These are phyloP conservation scores for Cutaneotrichosporon sp. DNA, from an alignment of 1,284 basidiomycete species.

Conservation along the genomic window DNA sequence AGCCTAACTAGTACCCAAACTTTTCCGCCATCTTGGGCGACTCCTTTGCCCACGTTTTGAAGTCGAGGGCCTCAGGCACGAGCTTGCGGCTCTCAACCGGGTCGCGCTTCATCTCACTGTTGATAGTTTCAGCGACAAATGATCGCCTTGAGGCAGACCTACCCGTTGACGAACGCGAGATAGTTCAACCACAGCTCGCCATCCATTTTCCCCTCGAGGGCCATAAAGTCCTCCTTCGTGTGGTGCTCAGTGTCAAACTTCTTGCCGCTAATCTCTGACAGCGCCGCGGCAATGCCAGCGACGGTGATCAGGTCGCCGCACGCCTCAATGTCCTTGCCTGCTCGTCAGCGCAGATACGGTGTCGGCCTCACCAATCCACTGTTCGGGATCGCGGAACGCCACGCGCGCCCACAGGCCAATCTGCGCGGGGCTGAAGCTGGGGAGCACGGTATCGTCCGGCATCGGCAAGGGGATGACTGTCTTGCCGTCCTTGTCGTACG, in stretches of 20 bases:
- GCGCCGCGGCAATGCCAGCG: slow-evolving; percentile 3
- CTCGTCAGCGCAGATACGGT: not conserved
- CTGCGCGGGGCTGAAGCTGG: slow-evolving; percentile 26
- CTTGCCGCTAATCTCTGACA: slow-evolving; percentile 9
- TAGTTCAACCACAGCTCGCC: slow-evolving; percentile 21
- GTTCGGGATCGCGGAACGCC: slow-evolving; percentile 26
- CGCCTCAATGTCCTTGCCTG: slow-evolving; percentile 18
- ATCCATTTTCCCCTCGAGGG: slow-evolving; percentile 3
- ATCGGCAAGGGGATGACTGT: slow-evolving; percentile 16
- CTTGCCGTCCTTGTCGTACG: slow-evolving; percentile 10
- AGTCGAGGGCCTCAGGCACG: slow-evolving; percentile 11
- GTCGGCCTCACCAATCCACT: slow-evolving; percentile 30
- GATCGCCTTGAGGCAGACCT: too few species aligned
- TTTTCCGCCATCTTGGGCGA: not conserved
- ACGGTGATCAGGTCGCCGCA: slow-evolving; percentile 11
- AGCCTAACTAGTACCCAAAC: not conserved
- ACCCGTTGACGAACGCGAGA: slow-evolving; percentile 13
- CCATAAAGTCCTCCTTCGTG: slow-evolving; percentile 9
- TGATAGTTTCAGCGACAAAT: not conserved
- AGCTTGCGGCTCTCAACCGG: slow-evolving; percentile 1
- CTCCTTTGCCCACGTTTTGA: slow-evolving; percentile 1
- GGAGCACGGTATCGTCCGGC: slow-evolving; percentile 27
- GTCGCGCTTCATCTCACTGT: slow-evolving; percentile 11
- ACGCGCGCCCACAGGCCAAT: slow-evolving; percentile 31
- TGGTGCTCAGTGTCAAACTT: slow-evolving; percentile 2